A percentile compares a stretch with the other conserved stretches of the same genome.
Conservation (phyloP, 768 basidiomycete genomes). For the Boletales sp. region DNA sequence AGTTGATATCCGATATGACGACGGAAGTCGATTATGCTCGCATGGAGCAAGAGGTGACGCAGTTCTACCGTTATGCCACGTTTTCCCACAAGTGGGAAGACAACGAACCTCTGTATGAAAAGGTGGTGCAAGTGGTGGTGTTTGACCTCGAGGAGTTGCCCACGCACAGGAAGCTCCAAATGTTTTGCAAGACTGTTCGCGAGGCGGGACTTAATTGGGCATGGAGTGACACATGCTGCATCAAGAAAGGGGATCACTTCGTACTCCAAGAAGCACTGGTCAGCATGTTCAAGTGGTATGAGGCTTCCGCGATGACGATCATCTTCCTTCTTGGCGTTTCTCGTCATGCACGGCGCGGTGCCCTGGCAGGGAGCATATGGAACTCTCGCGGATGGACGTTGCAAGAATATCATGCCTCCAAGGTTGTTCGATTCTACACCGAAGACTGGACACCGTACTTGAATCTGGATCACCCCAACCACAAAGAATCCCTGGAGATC, state of each 20-base stretch:
- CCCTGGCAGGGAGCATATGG: conserved; percentile 1
- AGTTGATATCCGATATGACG: not conserved
- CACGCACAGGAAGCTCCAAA: conserved; percentile 1
- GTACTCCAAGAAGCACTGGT: conserved; percentile 4
- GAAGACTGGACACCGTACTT: too few relatives aligned
- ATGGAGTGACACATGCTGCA: conserved; percentile 10
- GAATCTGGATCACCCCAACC: not conserved
- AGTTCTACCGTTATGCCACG: conserved; percentile 3
- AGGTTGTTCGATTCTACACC: too few relatives aligned
- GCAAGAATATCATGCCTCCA: conserved; percentile 4
- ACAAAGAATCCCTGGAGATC: conserved; percentile 3
- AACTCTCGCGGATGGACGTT: conserved; percentile 6
- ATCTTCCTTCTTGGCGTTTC: conserved; percentile 3
- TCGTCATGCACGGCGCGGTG: not conserved
- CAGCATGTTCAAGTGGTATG: conserved; percentile 11
- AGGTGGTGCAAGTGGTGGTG: not conserved
- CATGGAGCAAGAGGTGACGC: not conserved
- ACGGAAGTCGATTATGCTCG: not conserved
- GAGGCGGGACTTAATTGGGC: conserved; percentile 4
- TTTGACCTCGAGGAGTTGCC: not conserved
- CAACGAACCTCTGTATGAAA: not conserved
- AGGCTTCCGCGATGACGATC: not conserved
- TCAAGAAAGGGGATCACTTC: not conserved
- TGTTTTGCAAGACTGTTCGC: conserved; percentile 4
- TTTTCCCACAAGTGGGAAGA: conserved; percentile 9